Evolutionary conservation across 768 basidiomycete genomes (phyloP), one percentile per base, ranked within the genome.

Genomic region (Tylopilus subfusipes): DNA sequence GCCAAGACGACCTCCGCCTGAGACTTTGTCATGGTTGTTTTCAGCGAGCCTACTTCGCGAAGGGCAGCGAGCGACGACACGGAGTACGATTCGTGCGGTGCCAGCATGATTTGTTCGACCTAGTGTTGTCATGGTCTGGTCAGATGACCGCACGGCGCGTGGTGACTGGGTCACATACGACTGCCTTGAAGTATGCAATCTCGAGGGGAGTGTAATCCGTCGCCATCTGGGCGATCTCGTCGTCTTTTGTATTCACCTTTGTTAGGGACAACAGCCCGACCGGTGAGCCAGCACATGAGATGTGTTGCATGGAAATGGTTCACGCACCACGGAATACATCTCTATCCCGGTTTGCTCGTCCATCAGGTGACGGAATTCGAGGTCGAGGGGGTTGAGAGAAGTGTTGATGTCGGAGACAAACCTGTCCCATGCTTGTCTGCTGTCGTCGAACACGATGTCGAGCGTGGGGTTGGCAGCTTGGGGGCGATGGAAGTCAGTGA

Each of bases 51-150:
- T 14, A 85, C 80, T 69, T 90, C 86, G 43, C 90, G 83, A 39
- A 92, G 73, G 1, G 90, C 91, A 3, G 83, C 85, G 24, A 90
- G 71, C 5, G 90, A 90, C 0, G 88, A 86, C 12, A 92, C 78
- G 18, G 85, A 92, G 67, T 78, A 96, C 0, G 86, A 74, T 63
- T 86, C 82, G 39, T 78, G 77, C 7, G 89, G 83, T 8, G 92
- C 89, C 18, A 86, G 76, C 81, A 94, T 87, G 61, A 96, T 93
- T 71, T 88, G 86, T 63, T 93, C 89, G 38, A 95, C 79, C 93
- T 95, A 61, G 22, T 21, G 7, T 34, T 18, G 16, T 39, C 9
- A 27, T 46, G 33, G 14, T 14, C n/a, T 25, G n/a, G 30, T 51
- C 31, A 53, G 50, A 50, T 3, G 22, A 18, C 9, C n/a, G 2